Conservation (phyloP, 352 stramenopile genomes). For the Bremia lactucae region DNA sequence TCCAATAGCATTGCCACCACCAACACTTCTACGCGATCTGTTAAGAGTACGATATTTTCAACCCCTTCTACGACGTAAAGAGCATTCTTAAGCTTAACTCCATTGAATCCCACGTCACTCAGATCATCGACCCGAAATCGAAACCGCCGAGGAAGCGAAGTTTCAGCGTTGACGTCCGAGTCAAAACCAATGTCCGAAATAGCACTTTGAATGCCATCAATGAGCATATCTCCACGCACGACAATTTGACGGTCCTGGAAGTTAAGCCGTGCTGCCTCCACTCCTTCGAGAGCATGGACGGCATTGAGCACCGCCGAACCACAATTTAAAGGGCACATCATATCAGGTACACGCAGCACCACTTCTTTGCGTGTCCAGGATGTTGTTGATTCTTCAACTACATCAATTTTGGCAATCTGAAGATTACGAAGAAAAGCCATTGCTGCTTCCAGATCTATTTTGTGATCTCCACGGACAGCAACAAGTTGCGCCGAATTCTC, state of each 20-base stretch:
- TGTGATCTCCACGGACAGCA: conserved; percentile 21
- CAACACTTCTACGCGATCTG: conserved; percentile 47
- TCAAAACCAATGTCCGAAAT: conserved; percentile 58
- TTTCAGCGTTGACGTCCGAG: conserved; percentile 25
- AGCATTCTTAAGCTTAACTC: conserved; percentile 14
- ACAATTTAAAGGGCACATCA: conserved; percentile 78
- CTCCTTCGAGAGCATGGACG: conserved; percentile 26
- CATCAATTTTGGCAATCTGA: conserved; percentile 17
- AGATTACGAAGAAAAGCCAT: conserved; percentile 19
- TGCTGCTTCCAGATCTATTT: conserved; percentile 14
- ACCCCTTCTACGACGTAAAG: conserved; percentile 46
- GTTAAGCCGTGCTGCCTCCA: conserved; percentile 38
- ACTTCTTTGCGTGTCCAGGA: conserved; percentile 52
- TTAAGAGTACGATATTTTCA: conserved; percentile 44
- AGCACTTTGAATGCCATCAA: conserved; percentile 24
- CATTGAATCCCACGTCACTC: conserved; percentile 20
- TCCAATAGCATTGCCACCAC: conserved; percentile 44
- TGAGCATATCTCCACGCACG: conserved; percentile 38
- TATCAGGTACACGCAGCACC: conserved; percentile 52
- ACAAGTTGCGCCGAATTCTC: conserved; percentile 12
- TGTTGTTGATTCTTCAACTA: conserved; percentile 30
- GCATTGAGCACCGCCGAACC: conserved; percentile 62
- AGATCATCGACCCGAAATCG: conserved; percentile 40
- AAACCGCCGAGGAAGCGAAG: conserved; percentile 36
- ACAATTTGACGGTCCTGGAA: conserved; percentile 56